Evolutionary conservation across 805 yeast species (phyloP).

Genomic region (Pichia gijzeniarum): DNA sequence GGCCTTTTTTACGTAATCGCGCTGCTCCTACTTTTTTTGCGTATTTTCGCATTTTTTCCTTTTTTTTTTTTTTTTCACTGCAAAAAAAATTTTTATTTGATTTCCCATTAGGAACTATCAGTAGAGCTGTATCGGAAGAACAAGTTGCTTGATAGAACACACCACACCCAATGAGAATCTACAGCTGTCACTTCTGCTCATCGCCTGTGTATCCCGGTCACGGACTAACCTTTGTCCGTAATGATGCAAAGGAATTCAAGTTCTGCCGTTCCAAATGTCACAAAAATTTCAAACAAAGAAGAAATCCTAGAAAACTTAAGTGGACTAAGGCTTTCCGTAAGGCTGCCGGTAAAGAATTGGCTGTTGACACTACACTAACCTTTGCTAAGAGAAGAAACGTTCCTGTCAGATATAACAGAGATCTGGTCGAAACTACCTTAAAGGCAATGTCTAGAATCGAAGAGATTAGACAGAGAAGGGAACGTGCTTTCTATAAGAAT

Average conservation of each 20-base stretch:
- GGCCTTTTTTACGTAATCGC: too few species aligned
- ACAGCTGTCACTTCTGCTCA: conserved; percentile 94
- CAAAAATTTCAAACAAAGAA: conserved; percentile 93
- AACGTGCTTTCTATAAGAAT: conserved; percentile 97
- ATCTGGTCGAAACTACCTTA: conserved; percentile 87
- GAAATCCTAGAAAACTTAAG: conserved; percentile 95
- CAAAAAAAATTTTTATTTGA: neutral
- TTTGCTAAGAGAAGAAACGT: conserved; percentile 97
- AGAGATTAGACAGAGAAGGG: conserved; percentile 93
- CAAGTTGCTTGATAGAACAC: too few species aligned
- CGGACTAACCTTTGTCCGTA: conserved; percentile 96
- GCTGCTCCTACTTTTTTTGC: too few species aligned
- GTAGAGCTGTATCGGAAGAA: too few species aligned
- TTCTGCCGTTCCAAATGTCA: conserved; percentile 98
- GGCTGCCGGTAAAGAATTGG: conserved; percentile 98
- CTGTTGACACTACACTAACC: conserved; percentile 92
- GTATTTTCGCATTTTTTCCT: neutral
- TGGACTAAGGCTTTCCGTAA: conserved; percentile 99
- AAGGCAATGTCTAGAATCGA: conserved; percentile 95
- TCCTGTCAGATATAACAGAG: conserved; percentile 96
- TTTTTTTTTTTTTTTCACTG: neutral
- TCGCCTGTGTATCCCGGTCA: conserved; percentile 93
- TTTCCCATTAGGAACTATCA: too few species aligned
- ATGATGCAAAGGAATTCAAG: conserved; percentile 95
- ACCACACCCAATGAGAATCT: conserved; percentile 58